Evolutionary conservation across 176 grass and related monocot genomes (phyloP), one percentile per base, ranked within the genome.

Genomic region (Dendrocalamus sinicus): DNA sequence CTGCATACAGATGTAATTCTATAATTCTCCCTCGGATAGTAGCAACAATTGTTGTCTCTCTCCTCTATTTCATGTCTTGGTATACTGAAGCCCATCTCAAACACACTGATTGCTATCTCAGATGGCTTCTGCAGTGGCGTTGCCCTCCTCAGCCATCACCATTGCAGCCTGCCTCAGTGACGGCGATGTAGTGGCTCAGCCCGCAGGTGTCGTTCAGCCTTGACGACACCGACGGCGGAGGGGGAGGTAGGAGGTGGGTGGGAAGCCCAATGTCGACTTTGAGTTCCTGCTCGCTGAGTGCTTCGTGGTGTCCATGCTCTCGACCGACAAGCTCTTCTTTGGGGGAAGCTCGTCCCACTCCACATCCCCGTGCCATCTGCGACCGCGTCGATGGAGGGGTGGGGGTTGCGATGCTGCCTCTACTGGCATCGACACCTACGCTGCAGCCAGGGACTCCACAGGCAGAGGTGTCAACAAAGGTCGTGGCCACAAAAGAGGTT

Each of bases 291-390:
- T 93, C 68, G 85, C 79, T 1, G 90, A 82, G 26, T 91, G 85
- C 85, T 75, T 81, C 4, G 77, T 91, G 0, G 86, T 83, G 0
- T 91, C 88, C 65, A 94, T 99, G 84, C 94, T 96, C 23, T 90
- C 92, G 1, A 93, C 96, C 23, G 93, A 99, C 44, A 90, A 99
- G 84, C 92, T 96, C 51, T 96, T 99, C 88, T 99, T 93, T n/a
- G 89, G 91, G 0, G 96, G 96, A 99, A 88, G 84, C 90, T 99
- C 4, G 92, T 99, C 0, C 91, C 91, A 12, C 91, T 98, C 66
- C 91, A 26, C 26, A 26, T 26, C 26, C 26, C 26, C 26, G 86
- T 57, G 8, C 55, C 78, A 23, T n/a, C 61, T 12, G 4, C 55
- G 1, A 7, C 1, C 5, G 39, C 24, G 12, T 52, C 9, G 9